These are phyloP conservation scores for Hebeloma cylindrosporum DNA, from an alignment of 768 basidiomycete genomes.

Conservation along the genomic window DNA sequence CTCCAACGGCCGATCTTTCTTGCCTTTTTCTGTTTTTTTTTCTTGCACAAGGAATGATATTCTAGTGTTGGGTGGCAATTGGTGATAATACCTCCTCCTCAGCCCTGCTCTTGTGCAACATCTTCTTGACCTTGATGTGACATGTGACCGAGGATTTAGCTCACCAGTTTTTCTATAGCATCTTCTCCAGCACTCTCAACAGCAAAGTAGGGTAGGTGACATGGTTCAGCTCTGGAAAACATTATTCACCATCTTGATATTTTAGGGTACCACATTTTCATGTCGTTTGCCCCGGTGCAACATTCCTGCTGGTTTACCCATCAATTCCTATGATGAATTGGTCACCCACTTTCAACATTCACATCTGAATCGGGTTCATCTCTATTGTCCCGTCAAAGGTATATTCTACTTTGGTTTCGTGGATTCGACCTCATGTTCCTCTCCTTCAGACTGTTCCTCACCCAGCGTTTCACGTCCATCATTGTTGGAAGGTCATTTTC, in stretches of 20 bases:
- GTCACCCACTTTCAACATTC: conserved; percentile 24
- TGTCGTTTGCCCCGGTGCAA: conserved; percentile 26
- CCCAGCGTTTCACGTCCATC: conserved; percentile 6
- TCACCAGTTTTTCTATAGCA: conserved; percentile 18
- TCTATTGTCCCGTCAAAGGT: conserved; percentile 30
- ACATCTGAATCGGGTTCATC: conserved; percentile 24
- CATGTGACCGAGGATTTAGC: too few species aligned
- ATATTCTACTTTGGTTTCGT: neutral
- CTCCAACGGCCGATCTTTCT: too few species aligned
- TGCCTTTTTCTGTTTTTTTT: conserved; percentile 4
- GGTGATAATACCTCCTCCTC: too few species aligned
- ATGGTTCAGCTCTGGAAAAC: neutral
- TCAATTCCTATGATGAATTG: conserved; percentile 17
- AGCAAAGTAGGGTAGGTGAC: conserved; percentile 7
- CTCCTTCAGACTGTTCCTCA: conserved; percentile 9
- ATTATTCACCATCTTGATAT: neutral
- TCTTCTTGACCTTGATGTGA: too few species aligned
- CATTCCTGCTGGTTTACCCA: conserved; percentile 13
- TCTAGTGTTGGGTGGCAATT: neutral
- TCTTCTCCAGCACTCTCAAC: conserved; percentile 15
- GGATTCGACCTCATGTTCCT: neutral
- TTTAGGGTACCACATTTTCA: conserved; percentile 6
- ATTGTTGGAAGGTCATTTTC: conserved; percentile 17
- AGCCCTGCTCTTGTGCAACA: too few species aligned
- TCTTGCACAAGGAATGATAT: neutral